Conservation (phyloP, 352 stramenopile species). For the Globisporangium takayamanum region DNA sequence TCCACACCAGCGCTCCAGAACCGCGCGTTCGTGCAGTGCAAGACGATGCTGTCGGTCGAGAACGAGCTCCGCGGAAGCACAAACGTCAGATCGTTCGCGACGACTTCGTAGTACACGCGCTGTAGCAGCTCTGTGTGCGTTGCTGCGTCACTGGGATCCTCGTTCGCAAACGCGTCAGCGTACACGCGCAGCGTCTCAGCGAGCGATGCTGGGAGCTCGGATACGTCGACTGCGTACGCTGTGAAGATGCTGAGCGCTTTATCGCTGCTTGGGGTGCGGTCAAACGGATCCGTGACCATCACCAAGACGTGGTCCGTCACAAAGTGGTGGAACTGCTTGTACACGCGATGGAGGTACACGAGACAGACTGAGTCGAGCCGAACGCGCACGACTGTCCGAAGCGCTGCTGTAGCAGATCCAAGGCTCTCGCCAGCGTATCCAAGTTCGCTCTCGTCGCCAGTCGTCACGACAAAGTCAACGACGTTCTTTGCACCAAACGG, state of each 20-base stretch:
- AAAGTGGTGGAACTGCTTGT: constrained; percentile 84
- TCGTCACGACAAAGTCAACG: constrained; percentile 50
- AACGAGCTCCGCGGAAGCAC: constrained; percentile 75
- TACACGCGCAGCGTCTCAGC: constrained; percentile 35
- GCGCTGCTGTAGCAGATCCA: constrained; percentile 10
- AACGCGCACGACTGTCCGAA: constrained; percentile 28
- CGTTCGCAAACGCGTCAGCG: constrained; percentile 15
- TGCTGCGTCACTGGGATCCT: constrained; percentile 9
- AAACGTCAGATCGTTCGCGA: constrained; percentile 80
- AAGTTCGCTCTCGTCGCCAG: constrained; percentile 1
- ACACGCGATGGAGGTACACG: constrained; percentile 80
- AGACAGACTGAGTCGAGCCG: constrained; percentile 76
- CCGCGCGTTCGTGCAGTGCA: constrained; percentile 66
- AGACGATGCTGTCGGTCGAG: constrained; percentile 62
- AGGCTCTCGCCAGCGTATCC: constrained; percentile 6
- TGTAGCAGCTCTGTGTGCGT: background rate
- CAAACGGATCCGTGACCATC: constrained; percentile 22
- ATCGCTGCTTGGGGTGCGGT: constrained; percentile 20
- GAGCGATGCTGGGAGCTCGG: constrained; percentile 28
- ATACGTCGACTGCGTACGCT: constrained; percentile 26
- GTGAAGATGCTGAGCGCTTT: constrained; percentile 27
- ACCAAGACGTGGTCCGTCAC: constrained; percentile 46
- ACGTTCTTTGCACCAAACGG: constrained; percentile 59
- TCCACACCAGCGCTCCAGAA: constrained; percentile 69
- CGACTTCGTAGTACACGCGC: constrained; percentile 47